These are phyloP conservation scores for Syzygium aromaticum DNA, from an alignment of 345 rosid species.

Conservation along the genomic window DNA sequence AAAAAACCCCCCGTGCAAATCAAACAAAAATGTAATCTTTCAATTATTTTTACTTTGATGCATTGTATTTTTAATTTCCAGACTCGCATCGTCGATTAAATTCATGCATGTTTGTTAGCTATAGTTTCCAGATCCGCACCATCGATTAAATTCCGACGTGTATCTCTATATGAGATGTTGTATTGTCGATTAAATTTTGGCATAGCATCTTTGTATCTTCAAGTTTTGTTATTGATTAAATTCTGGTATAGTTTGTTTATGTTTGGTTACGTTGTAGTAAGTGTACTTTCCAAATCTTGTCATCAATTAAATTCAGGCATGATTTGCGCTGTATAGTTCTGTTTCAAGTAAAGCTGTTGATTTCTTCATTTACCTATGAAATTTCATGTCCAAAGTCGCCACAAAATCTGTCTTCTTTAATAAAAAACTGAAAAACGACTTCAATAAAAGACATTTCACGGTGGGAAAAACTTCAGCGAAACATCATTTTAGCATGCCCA, in stretches of 20 bases:
- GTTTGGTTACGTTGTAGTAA: background rate
- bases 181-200: no score
- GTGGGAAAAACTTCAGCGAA: fast-evolving
- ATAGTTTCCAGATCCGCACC: background rate
- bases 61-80: no score
- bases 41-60: no score
- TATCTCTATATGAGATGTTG: background rate
- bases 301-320: background rate
- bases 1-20: background rate
- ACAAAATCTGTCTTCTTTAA: background rate
- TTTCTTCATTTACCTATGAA: background rate
- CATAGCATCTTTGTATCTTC: background rate
- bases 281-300: no score
- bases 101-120: no score
- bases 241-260: no score
- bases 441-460: fast-evolving
- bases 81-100: fast-evolving
- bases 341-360: no score
- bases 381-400: no score
- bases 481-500: fast-evolving
- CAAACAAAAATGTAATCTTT: no score
- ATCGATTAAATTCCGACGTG: fast-evolving
- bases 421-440: no score
- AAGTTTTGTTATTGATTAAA: background rate
- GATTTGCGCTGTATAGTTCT: no score